Evolutionary conservation across 768 basidiomycete genomes (phyloP).

Genomic region (Cubamyces sp.): DNA sequence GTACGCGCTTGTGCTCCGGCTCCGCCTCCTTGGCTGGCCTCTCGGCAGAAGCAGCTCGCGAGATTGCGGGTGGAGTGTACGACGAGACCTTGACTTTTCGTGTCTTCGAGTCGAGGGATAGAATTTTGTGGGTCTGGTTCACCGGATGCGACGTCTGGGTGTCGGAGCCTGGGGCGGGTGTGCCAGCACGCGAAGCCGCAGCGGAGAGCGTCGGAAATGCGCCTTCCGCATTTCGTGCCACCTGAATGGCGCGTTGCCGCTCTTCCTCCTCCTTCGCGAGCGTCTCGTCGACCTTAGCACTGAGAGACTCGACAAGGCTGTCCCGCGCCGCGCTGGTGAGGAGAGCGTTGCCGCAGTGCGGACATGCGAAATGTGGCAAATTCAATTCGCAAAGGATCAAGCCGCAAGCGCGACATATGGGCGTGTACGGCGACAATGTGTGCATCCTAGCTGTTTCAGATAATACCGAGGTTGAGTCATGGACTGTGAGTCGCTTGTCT

Average conservation of each 20-base stretch:
- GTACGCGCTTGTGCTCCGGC: constrained; percentile 45
- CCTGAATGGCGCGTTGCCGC: constrained; percentile 48
- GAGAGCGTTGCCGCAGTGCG: constrained; percentile 49
- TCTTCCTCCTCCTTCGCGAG: constrained; percentile 53
- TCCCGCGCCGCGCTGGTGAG: constrained; percentile 39
- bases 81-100: constrained; percentile 59
- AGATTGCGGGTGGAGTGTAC: constrained; percentile 43
- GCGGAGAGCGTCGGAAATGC: constrained; percentile 61
- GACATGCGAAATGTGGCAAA: constrained; percentile 56
- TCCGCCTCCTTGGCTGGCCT: constrained; percentile 34
- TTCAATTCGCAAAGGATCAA: constrained; percentile 66
- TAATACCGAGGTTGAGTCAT: not conserved
- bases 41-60: constrained; percentile 40
- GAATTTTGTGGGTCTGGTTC: constrained; percentile 55
- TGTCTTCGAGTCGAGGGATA: constrained; percentile 59
- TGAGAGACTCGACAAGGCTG: constrained; percentile 47
- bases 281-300: constrained; percentile 47
- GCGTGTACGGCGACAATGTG: constrained; percentile 55
- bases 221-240: constrained; percentile 54
- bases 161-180: constrained; percentile 17
- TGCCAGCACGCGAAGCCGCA: constrained; percentile 15
- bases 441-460: constrained; percentile 55
- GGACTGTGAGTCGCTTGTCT: not conserved
- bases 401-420: constrained; percentile 61
- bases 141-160: constrained; percentile 31